Evolutionary conservation across 2,329 filamentous ascomycete genomes (phyloP).

Genomic region (Sordariomycetes sp.): DNA sequence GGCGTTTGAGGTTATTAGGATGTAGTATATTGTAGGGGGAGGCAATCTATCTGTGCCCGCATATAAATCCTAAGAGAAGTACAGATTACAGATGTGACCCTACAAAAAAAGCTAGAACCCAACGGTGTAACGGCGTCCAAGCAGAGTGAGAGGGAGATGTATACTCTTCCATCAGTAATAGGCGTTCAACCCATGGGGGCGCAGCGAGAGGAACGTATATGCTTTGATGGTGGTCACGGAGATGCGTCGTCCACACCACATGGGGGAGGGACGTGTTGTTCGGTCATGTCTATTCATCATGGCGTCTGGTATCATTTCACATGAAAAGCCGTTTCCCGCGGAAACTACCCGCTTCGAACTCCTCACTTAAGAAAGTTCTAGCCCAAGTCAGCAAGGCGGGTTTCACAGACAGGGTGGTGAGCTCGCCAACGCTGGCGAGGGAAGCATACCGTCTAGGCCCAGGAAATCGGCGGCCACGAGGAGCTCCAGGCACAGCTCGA

Average conservation of each 20-base stretch:
- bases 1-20: neutral
- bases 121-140: constrained; percentile 27
- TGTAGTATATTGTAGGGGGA: neutral
- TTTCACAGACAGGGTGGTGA: constrained; percentile 12
- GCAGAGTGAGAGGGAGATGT: constrained; percentile 39
- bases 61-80: neutral
- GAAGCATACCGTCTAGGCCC: constrained; percentile 40
- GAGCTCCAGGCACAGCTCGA: constrained; percentile 68
- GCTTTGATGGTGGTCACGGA: constrained; percentile 32
- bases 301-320: neutral
- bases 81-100: constrained; percentile 23
- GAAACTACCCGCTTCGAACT: neutral
- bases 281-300: neutral
- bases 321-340: neutral
- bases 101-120: constrained; percentile 36
- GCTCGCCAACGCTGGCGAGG: neutral
- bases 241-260: neutral
- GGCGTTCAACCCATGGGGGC: constrained; percentile 41
- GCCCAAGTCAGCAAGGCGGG: constrained; percentile 12
- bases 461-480: constrained; percentile 70
- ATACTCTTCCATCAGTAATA: constrained; percentile 44
- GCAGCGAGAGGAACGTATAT: constrained; percentile 39
- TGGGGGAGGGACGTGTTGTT: neutral
- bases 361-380: constrained; percentile 16
- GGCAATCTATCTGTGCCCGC: neutral